A percentile compares a stretch with the other conserved stretches of the same genome.
These are phyloP conservation scores for Hysterium pulicare DNA, from an alignment of 2,329 filamentous ascomycete species.

Conservation along the genomic window DNA sequence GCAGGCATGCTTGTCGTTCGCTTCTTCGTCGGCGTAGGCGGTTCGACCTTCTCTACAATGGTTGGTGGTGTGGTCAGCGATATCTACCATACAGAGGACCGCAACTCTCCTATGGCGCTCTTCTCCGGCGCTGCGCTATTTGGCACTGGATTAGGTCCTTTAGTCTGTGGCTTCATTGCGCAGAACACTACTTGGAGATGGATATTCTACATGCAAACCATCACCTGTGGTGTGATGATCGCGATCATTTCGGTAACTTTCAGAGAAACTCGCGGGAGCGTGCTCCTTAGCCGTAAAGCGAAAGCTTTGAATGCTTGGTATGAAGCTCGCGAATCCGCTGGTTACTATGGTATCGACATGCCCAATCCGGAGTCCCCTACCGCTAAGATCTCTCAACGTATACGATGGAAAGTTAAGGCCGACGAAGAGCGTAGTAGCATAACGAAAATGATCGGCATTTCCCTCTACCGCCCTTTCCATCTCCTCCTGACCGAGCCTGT, in stretches of 20 bases:
- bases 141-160: conserved; percentile 75
- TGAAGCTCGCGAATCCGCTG: conserved; percentile 64
- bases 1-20: conserved; percentile 72
- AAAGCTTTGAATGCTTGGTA: conserved; percentile 74
- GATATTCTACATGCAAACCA: conserved; percentile 84
- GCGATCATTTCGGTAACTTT: conserved; percentile 66
- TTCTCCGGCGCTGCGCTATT: conserved; percentile 77
- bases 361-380: conserved; percentile 16
- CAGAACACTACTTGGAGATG: conserved; percentile 71
- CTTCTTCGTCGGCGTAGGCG: conserved; percentile 74
- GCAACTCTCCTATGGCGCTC: conserved; percentile 86
- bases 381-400: conserved; percentile 47
- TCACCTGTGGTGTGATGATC: conserved; percentile 63
- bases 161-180: conserved; percentile 68
- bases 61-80: conserved; percentile 90
- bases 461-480: conserved; percentile 73
- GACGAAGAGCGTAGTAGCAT: conserved; percentile 74
- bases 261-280: conserved; percentile 76
- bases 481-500: conserved; percentile 73
- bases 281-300: conserved; percentile 75
- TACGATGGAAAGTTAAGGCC: conserved; percentile 76
- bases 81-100: conserved; percentile 71
- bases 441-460: conserved; percentile 66
- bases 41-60: conserved; percentile 79
- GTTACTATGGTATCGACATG: conserved; percentile 56